Conservation (phyloP, 345 rosid species). For the Brassica carinata region DNA sequence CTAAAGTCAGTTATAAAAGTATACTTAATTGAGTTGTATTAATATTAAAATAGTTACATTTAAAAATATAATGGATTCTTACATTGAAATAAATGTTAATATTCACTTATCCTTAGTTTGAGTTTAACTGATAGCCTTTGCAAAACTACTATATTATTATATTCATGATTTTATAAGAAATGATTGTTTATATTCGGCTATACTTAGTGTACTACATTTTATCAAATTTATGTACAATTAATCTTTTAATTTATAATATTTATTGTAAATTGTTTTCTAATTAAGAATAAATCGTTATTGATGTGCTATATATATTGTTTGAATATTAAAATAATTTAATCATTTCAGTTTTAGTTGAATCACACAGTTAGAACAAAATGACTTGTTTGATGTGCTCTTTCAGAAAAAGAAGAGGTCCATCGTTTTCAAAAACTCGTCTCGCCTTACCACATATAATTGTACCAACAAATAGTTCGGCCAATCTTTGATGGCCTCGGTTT, state of each 20-base stretch:
- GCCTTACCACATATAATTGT: conserved; percentile 2
- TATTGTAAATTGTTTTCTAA: not conserved
- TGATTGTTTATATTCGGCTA: not conserved
- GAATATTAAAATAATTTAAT: not conserved
- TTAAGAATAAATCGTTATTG: not conserved
- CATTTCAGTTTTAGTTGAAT: not conserved
- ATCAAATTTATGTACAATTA: not conserved
- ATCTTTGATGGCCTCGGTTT: not conserved
- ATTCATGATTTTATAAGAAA: not conserved
- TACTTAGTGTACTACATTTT: not conserved
- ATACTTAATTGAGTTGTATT: no score
- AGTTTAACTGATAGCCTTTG: not conserved
- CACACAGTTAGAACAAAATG: not conserved
- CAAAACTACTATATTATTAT: not conserved
- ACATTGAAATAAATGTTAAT: not conserved
- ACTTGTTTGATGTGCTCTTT: not conserved
- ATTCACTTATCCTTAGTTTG: not conserved
- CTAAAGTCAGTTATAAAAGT: no score
- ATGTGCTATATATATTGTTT: not conserved
- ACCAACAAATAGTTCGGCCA: conserved; percentile 25
- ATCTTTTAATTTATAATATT: not conserved
- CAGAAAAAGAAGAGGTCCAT: not conserved
- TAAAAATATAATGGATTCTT: no score
- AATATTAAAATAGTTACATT: no score
- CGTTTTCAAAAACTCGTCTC: conserved; percentile 3